phyloP scores from a whole-genome alignment of 2,329 filamentous ascomycete species.

The Colletotrichum godetiae region DNA sequence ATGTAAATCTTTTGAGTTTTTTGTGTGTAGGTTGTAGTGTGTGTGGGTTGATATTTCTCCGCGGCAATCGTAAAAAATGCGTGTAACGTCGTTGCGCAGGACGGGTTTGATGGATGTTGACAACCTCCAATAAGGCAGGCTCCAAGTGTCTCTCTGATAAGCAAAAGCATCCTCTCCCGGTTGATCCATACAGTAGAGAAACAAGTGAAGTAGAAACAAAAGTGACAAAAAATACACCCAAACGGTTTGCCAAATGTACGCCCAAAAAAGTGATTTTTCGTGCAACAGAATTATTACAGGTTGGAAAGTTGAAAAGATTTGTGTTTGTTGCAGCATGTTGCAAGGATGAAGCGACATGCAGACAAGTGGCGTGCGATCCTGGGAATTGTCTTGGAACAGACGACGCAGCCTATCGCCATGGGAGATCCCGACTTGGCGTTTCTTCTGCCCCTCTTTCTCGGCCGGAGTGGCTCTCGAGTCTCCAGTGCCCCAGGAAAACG shows the following conservation, averaged over 20 bases:
- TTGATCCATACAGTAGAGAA: neutral
- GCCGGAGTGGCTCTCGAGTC: neutral
- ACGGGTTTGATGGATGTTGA: neutral
- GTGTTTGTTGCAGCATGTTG: neutral
- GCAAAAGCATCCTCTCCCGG: constrained; percentile 7
- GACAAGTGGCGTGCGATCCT: neutral
- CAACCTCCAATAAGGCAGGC: neutral
- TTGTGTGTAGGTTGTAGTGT: constrained; percentile 4
- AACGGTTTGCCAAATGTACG: constrained; percentile 22
- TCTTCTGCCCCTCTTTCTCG: constrained; percentile 30
- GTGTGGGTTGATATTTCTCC: constrained; percentile 10
- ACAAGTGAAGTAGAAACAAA: neutral
- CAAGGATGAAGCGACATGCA: constrained; percentile 15
- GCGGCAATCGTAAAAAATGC: constrained; percentile 21
- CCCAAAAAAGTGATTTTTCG: constrained; percentile 14
- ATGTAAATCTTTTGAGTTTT: constrained; percentile 4
- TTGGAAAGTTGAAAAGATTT: neutral
- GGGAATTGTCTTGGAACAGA: neutral
- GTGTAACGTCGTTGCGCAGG: constrained; percentile 21
- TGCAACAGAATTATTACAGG: constrained; percentile 33
- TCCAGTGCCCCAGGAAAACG: neutral
- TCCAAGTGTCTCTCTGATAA: constrained; percentile 1
- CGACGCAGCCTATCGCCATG: neutral
- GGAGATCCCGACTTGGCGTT: constrained; percentile 11
- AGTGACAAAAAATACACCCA: neutral